Evolutionary conservation across 2,329 filamentous ascomycete species (phyloP), one percentile per base, ranked within the genome.

Genomic region (Phoma sp.): DNA sequence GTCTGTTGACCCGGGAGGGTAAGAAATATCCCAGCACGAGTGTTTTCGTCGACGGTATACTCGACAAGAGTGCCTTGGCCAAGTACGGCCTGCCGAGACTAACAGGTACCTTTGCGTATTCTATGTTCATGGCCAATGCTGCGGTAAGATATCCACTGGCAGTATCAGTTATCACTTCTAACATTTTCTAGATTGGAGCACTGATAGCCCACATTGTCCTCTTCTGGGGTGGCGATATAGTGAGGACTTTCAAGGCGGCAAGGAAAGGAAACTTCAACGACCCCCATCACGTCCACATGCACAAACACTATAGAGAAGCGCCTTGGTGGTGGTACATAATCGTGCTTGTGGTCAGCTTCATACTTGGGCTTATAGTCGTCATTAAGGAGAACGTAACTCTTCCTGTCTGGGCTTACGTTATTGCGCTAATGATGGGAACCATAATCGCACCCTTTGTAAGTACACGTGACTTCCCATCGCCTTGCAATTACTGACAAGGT

Each of bases 51-150:
- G 39, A 56, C 14, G 57, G 57, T 21, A 17, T 60, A 2, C 47
- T 60, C 7, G 58, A 61, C 40, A 56, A 59, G 33, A 56, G 30
- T 23, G 52, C 56, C 10, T 39, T 61, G 29, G 48, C 53, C 12
- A 50, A 56, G 20, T 59, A 61, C 34, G 58, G 58, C 15, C 30
- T 56, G 10, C 58, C 58, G 7, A 50, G 52, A 21, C 46, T 61
- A 10, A 56, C 52, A 4, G 58, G 56, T 1, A 61, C 58, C 2
- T 59, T 59, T 32, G 58, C 56, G 2, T 61, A 59, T 33, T 42
- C 56, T n/a, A 61, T 59, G 56, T 59, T 61, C 30, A 59, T 59
- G 56, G 58, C 58, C 5, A 61, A 59, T n/a, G 58, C 58, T 43
- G 58, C 58, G 18, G 53, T 59, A 40, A 47, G 51, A 38, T 9